Conservation (phyloP, 2,329 filamentous ascomycete genomes). For the Zymoseptoria crescenta region DNA sequence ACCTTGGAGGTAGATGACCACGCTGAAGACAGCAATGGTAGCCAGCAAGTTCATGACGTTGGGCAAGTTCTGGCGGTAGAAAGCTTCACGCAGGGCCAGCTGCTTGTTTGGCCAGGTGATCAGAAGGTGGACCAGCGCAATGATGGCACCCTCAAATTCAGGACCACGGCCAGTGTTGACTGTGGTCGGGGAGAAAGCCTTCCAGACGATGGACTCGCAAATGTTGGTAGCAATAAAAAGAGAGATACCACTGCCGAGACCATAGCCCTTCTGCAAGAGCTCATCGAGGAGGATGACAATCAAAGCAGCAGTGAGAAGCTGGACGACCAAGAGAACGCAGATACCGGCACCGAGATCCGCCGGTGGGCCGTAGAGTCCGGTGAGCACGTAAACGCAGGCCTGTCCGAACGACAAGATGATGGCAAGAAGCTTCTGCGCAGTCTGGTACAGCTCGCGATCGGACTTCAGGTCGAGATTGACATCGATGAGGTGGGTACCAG, state of each 20-base stretch:
- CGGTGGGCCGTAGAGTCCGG: slow-evolving; percentile 92
- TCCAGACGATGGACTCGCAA: slow-evolving; percentile 99
- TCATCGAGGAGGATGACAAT: slow-evolving; percentile 99
- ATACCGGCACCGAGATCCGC: slow-evolving; percentile 96
- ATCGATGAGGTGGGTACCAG: slow-evolving; percentile 98
- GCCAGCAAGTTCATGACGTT: slow-evolving; percentile 97
- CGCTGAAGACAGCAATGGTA: slow-evolving; percentile 86
- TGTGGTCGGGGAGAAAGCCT: slow-evolving; percentile 97
- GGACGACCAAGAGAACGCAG: slow-evolving; percentile 94
- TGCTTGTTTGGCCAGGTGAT: slow-evolving; percentile 99
- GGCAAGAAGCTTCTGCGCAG: slow-evolving; percentile 92
- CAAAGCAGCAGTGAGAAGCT: slow-evolving; percentile 93
- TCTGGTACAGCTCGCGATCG: slow-evolving; percentile 99
- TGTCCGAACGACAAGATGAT: slow-evolving; percentile 97
- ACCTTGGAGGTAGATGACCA: slow-evolving; percentile 77
- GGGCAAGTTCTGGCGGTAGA: slow-evolving; percentile 98
- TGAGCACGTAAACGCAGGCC: slow-evolving; percentile 96
- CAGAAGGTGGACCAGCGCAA: slow-evolving; percentile 94
- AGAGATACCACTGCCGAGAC: slow-evolving; percentile 95
- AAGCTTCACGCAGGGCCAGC: slow-evolving; percentile 93
- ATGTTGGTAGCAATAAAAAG: slow-evolving; percentile 99
- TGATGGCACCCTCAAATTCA: slow-evolving; percentile 97
- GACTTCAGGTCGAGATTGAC: slow-evolving; percentile 99
- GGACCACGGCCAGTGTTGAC: slow-evolving; percentile 99
- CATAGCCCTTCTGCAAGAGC: slow-evolving; percentile 98